Base-by-base conservation (phyloP, 2,329 filamentous ascomycete genomes). In the Blastomyces silverae region DNA sequence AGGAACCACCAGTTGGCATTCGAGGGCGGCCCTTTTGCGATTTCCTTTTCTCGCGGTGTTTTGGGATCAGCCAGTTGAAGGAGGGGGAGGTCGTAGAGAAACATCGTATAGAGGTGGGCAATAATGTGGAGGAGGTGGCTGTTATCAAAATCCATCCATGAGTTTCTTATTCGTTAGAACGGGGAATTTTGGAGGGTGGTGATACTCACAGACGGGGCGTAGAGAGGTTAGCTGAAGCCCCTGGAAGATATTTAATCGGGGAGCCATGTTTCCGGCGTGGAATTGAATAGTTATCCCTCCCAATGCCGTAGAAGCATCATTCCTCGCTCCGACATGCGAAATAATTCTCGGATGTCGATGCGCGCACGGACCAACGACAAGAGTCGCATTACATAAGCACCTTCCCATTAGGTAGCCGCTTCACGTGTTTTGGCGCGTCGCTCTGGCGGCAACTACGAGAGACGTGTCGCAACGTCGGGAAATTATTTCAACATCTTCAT, bases 1-100 rank as follows among this genome's bases (percentile, higher is more conserved):
- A 87, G 64, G 90, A 95, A 67, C 94, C 94, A 67, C 94, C 94
- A 0, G 92, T 99, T 31, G 90, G 85, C 60, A 97, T 92, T 71
- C 91, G 87, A 61, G 90, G 89, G 1, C 92, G 86, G 50, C 93
- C 94, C 80, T 97, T 97, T 69, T 84, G 85, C 70, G 92, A 92
- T 82, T 95, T 96, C 77, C 90, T 91, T 73, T 87, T 89, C 75
- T 91, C 92, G 69, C 90, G 86, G 71, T 88, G 79, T 72, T 86
- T 89, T 44, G 93, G 93, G 65, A 90, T 85, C 59, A 97, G 89
- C 92, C 92, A 97, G 74, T 85, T 89, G 69, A 75, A 82, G 68
- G 74, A 79, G 73, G 69, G 80, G 68, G 73, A 83, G 66, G 90
- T 90, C 42, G 88, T 89, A 50, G 91, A 91, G 79, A 96, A 95